phyloP scores from a whole-genome alignment of 352 stramenopile species.

The Globisporangium lucens region DNA sequence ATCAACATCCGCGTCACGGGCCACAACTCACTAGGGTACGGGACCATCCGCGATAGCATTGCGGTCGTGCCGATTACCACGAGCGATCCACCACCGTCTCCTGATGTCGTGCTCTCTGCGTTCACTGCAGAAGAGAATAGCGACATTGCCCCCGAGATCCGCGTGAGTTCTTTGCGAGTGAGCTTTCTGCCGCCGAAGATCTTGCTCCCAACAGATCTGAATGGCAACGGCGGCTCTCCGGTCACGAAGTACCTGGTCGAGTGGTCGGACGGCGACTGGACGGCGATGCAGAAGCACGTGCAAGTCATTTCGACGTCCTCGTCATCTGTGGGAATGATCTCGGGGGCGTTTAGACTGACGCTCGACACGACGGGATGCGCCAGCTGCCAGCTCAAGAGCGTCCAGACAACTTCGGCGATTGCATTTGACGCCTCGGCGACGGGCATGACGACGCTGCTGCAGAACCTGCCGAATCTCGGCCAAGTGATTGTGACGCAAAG shows the following conservation, averaged over 20 bases:
- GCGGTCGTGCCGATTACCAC: conserved; percentile 80
- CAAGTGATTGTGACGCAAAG: conserved; percentile 73
- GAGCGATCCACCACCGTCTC: conserved; percentile 83
- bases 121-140: conserved; percentile 42
- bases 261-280: conserved; percentile 87
- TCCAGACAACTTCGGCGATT: conserved; percentile 69
- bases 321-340: conserved; percentile 28
- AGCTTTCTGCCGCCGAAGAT: conserved; percentile 70
- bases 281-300: conserved; percentile 49
- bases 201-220: conserved; percentile 46
- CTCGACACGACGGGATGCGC: conserved; percentile 84
- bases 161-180: conserved; percentile 84
- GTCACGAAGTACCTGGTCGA: conserved; percentile 93
- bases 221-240: conserved; percentile 80
- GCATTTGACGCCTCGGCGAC: conserved; percentile 49
- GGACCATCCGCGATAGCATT: conserved; percentile 57
- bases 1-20: conserved; percentile 90
- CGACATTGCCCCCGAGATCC: conserved; percentile 27
- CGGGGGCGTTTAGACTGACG: conserved; percentile 73
- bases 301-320: conserved; percentile 64
- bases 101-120: conserved; percentile 49
- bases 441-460: conserved; percentile 78
- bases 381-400: conserved; percentile 67
- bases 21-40: conserved; percentile 92
- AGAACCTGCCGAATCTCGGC: conserved; percentile 94